These are phyloP conservation scores for Digitaria exilis DNA, from an alignment of 202 grass and related monocot genomes.

Conservation along the genomic window DNA sequence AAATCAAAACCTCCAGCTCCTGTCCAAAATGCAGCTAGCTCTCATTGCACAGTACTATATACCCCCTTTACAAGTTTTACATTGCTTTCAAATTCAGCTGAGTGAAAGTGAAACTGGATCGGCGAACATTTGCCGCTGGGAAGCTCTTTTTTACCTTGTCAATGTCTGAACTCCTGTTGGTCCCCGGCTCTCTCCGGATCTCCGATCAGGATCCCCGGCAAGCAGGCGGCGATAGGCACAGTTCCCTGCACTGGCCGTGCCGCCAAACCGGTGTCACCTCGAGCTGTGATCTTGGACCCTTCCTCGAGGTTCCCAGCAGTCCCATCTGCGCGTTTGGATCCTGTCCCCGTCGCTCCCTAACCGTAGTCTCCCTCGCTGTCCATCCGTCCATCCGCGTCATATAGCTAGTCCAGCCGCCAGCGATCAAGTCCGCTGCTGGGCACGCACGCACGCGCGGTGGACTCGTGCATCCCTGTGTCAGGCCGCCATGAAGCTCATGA, in stretches of 20 bases:
- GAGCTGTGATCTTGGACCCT: slow-evolving; percentile 24
- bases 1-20: background rate
- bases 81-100: background rate
- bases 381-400: background rate
- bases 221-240: no score
- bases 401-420: slow-evolving; percentile 6
- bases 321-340: slow-evolving; percentile 28
- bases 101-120: background rate
- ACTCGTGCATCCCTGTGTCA: background rate
- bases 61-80: no score
- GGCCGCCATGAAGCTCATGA: slow-evolving; percentile 88
- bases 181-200: background rate
- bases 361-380: background rate
- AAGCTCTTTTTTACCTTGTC: no score
- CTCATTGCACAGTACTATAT: background rate
- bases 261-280: slow-evolving; percentile 24
- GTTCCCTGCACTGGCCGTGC: slow-evolving; percentile 1
- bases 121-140: no score
- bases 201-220: no score
- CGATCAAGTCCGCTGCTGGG: background rate
- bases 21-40: background rate
- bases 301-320: background rate
- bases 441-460: background rate
- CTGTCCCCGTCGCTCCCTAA: slow-evolving; percentile 43
- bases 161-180: background rate